Percentiles rank a stretch among this genome's conserved stretches.
phyloP scores from a whole-genome alignment of 2,329 filamentous ascomycete genomes.

The Colletotrichum chlorophyti region DNA sequence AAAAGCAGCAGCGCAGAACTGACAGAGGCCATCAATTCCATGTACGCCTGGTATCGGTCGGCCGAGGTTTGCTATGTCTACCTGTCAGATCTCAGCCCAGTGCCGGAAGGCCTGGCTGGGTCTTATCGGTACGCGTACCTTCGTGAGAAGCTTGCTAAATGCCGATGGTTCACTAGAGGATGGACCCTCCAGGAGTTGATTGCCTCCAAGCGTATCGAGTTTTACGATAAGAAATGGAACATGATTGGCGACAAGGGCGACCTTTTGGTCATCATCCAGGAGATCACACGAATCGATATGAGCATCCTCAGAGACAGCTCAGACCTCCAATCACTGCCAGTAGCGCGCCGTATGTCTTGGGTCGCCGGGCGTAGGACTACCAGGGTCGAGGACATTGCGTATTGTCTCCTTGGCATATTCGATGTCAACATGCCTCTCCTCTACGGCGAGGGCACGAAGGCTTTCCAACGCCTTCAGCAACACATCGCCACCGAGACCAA shows the following conservation, averaged over 20 bases:
- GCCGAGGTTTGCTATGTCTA: neutral
- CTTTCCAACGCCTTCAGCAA: constrained; percentile 31
- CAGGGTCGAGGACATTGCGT: constrained; percentile 33
- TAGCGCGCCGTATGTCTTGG: constrained; percentile 34
- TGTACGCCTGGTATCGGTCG: neutral
- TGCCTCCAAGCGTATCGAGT: neutral
- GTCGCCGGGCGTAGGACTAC: constrained; percentile 32
- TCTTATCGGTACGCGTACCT: neutral
- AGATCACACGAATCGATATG: neutral
- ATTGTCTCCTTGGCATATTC: constrained; percentile 37
- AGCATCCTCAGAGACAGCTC: neutral
- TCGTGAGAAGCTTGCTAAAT: neutral
- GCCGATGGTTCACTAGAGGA: neutral
- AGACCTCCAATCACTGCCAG: neutral
- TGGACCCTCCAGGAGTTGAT: neutral
- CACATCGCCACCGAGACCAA: neutral
- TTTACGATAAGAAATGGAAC: neutral
- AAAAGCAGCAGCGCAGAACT: neutral
- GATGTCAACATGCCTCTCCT: constrained; percentile 34
- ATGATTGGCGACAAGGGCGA: neutral
- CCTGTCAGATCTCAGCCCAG: neutral
- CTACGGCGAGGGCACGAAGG: constrained; percentile 34
- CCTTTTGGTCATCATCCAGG: neutral
- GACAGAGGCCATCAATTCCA: neutral
- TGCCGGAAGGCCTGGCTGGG: neutral